Percentiles rank a stretch among this genome's conserved stretches.
Conservation (phyloP, 2,329 filamentous ascomycete species). For the Fusarium agapanthi region DNA sequence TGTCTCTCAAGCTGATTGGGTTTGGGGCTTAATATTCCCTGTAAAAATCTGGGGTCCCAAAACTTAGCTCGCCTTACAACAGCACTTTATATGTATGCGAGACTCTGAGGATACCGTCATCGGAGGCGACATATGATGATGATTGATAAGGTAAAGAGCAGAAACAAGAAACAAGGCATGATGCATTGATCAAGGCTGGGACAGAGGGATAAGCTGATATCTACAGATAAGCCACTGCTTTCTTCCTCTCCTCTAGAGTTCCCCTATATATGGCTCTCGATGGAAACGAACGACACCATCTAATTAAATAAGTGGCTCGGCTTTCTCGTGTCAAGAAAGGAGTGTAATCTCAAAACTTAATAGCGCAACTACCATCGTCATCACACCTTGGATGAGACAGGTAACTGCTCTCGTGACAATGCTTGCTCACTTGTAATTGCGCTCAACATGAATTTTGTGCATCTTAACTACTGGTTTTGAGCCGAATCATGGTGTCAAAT, state of each 20-base stretch:
- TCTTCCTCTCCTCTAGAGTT: not conserved
- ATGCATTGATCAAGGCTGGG: not conserved
- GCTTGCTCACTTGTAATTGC: slow-evolving; percentile 14
- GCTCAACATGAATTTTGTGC: slow-evolving; percentile 4
- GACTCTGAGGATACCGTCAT: slow-evolving; percentile 19
- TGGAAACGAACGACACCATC: slow-evolving; percentile 20
- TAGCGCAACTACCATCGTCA: slow-evolving; percentile 16
- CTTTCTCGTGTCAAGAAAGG: slow-evolving; percentile 32
- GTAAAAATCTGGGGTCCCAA: slow-evolving; percentile 30
- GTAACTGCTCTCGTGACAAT: slow-evolving; percentile 34
- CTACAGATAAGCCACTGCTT: not conserved
- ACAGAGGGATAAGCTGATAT: not conserved
- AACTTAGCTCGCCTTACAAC: slow-evolving; percentile 30
- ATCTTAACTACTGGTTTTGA: slow-evolving; percentile 7
- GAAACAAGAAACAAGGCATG: slow-evolving; percentile 12
- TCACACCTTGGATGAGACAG: slow-evolving; percentile 22
- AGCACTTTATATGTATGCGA: slow-evolving; percentile 4
- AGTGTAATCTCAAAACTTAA: slow-evolving; percentile 25
- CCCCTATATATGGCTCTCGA: not conserved
- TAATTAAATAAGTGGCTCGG: slow-evolving; percentile 38
- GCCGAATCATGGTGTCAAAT: not conserved
- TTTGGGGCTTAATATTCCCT: slow-evolving; percentile 15
- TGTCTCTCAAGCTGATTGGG: slow-evolving; percentile 26
- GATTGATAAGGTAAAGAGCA: slow-evolving; percentile 20
- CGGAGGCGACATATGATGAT: slow-evolving; percentile 28